Evolutionary conservation across 2,329 filamentous ascomycete genomes (phyloP), one percentile per base, ranked within the genome.

Genomic region (Hansfordia pulvinata): DNA sequence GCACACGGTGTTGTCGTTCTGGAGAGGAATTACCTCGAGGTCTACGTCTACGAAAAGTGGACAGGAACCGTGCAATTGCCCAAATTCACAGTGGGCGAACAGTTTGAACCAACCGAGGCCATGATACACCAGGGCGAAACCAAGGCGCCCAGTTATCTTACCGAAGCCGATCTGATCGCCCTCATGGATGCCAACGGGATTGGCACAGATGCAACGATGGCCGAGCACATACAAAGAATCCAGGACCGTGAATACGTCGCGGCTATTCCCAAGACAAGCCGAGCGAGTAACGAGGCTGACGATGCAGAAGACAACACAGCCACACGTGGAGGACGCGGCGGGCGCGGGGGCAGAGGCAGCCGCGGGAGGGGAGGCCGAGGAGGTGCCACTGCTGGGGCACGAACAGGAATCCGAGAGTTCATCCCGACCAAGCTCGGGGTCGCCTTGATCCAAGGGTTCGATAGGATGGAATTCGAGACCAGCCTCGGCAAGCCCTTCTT

Each of bases 121-220:
- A 74, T 79, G 40, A 84, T 98, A 54, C 76, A 71, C 1, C 85
- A 96, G 41, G 88, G 90, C n/a, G 80, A 92, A 51, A 98, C 90
- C 0, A 70, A 67, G 1, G 63, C 86, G 9, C 90, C 90, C 1
- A 71, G 67, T 13, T 94, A 93, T 47, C 64, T 98, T 17, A 96
- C 90, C 0, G 90, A 98, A 48, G 86, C 90, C 1, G 90, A 98
- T 47, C 63, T 98, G 15, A 93, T 98, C 46, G 80, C 79, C 3
- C 67, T 98, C 8, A 98, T 98, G 90, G 90, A 98, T 55, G 86
- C 84, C 23, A 98, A 98, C 47, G 90, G 90, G 3, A 98, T 98
- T 36, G 90, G 90, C 9, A 98, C 90, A 8, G 90, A 98, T 56
- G 90, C 90, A 6, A 98, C 90, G 2, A 98, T 98, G 90, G 90